Evolutionary conservation across 2,329 filamentous ascomycete genomes (phyloP).

Genomic region (Trichophyton verrucosum): DNA sequence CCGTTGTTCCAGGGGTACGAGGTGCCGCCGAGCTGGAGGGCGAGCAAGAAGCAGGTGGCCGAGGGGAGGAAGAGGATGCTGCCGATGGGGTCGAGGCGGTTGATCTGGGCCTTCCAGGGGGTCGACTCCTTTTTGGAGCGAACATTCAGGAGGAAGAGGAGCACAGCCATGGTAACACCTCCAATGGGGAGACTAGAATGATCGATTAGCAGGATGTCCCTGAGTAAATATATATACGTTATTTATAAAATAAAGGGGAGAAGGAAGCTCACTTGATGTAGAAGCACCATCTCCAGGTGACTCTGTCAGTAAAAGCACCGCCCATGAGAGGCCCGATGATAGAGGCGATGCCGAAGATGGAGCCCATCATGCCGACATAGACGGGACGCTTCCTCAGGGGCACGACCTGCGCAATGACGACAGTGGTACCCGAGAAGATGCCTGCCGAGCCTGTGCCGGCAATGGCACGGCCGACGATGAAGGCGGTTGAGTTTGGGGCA

Average conservation of each 20-base stretch:
- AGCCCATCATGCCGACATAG: constrained; percentile 10
- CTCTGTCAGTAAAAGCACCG: constrained; percentile 8
- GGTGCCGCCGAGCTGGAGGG: constrained; percentile 19
- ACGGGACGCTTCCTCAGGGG: constrained; percentile 8
- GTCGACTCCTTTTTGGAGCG: neutral
- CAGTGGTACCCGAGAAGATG: constrained; percentile 27
- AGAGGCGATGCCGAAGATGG: constrained; percentile 11
- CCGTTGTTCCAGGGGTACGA: constrained; percentile 15
- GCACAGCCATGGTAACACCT: constrained; percentile 1
- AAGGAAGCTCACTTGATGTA: neutral
- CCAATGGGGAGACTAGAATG: constrained; percentile 8
- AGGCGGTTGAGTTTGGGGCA: neutral
- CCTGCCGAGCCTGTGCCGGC: constrained; percentile 30
- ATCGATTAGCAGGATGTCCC: neutral
- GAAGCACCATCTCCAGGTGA: constrained; percentile 13
- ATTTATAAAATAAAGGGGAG: too few species aligned
- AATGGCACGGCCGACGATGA: constrained; percentile 21
- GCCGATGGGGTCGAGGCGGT: constrained; percentile 14
- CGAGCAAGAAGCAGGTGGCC: constrained; percentile 17
- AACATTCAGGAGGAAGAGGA: constrained; percentile 6
- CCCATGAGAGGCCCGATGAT: constrained; percentile 12
- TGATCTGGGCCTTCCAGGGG: constrained; percentile 8
- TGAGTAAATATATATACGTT: too few species aligned
- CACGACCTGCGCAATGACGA: constrained; percentile 10
- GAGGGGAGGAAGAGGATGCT: constrained; percentile 37